These are phyloP conservation scores for Cladosporium sp. DNA, from an alignment of 2,329 filamentous ascomycete genomes.

Conservation along the genomic window DNA sequence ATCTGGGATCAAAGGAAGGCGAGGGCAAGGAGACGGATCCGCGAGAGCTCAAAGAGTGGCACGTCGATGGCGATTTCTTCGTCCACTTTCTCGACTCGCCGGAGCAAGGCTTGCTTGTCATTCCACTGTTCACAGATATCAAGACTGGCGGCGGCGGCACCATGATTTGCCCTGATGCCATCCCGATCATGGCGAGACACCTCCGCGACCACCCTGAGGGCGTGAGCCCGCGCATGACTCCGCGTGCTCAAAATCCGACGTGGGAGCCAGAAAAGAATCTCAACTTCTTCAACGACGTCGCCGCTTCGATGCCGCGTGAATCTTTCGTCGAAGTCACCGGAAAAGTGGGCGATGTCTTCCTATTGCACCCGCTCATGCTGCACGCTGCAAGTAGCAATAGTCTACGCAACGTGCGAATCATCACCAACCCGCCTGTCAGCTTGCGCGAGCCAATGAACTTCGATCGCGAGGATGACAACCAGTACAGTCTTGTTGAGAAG, in stretches of 20 bases:
- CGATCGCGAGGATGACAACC: slow-evolving; percentile 41
- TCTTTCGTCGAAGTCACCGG: slow-evolving; percentile 55
- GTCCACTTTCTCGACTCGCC: slow-evolving; percentile 67
- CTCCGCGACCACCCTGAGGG: slow-evolving; percentile 59
- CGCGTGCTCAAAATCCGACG: slow-evolving; percentile 45
- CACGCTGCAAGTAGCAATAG: slow-evolving; percentile 52
- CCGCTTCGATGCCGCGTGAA: slow-evolving; percentile 27
- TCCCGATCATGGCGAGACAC: slow-evolving; percentile 54
- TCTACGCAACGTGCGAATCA: slow-evolving; percentile 46
- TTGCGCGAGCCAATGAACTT: slow-evolving; percentile 52
- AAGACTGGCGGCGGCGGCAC: slow-evolving; percentile 59
- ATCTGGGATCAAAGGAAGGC: slow-evolving; percentile 55
- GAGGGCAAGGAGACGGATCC: slow-evolving; percentile 50
- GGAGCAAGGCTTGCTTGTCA: slow-evolving; percentile 65
- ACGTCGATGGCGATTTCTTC: slow-evolving; percentile 70
- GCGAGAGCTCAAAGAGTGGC: slow-evolving; percentile 56
- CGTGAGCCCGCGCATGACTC: slow-evolving; percentile 61
- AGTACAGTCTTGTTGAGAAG: slow-evolving; percentile 55
- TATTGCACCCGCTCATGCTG: slow-evolving; percentile 59
- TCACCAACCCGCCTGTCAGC: slow-evolving; percentile 54
- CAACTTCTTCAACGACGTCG: slow-evolving; percentile 44
- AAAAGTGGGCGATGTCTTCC: slow-evolving; percentile 52
- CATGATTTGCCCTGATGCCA: slow-evolving; percentile 58
- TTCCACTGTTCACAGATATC: slow-evolving; percentile 64
- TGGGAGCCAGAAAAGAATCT: slow-evolving; percentile 43